These are phyloP conservation scores for Linanthus parryae DNA, from an alignment of 148 eudicot genomes.

Conservation along the genomic window DNA sequence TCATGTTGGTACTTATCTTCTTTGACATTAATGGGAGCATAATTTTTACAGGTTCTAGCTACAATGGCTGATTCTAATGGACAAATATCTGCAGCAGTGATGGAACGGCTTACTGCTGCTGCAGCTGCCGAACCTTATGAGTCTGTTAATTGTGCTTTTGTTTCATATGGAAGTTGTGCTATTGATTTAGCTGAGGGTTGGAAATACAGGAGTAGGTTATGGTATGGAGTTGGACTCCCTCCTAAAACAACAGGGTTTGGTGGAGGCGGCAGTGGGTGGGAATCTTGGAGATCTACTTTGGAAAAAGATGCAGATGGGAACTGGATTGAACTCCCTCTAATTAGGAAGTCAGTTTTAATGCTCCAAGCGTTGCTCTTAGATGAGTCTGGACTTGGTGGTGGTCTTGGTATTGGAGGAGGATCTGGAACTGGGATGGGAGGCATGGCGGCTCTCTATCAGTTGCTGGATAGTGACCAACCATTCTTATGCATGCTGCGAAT, in stretches of 20 bases:
- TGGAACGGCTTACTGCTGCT: slow-evolving; percentile 93
- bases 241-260: slow-evolving; percentile 45
- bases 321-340: slow-evolving; percentile 89
- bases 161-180: slow-evolving; percentile 89
- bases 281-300: slow-evolving; percentile 71
- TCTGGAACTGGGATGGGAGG: slow-evolving; percentile 99
- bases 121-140: slow-evolving; percentile 98
- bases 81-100: slow-evolving; percentile 65
- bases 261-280: slow-evolving; percentile 99
- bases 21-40: slow-evolving; percentile 7
- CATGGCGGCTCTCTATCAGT: slow-evolving; percentile 87
- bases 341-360: slow-evolving; percentile 85
- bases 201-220: slow-evolving; percentile 86
- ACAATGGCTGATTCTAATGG: slow-evolving; percentile 91
- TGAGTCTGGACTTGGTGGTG: slow-evolving; percentile 98
- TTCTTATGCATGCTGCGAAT: slow-evolving; percentile 97
- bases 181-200: slow-evolving; percentile 87
- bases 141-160: slow-evolving; percentile 94
- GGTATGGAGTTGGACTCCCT: slow-evolving; percentile 89
- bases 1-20: background rate
- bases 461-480: slow-evolving; percentile 98
- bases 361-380: slow-evolving; percentile 92
- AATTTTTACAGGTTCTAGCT: slow-evolving; percentile 58
- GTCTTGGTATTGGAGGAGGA: slow-evolving; percentile 97
- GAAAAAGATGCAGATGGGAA: slow-evolving; percentile 79